phyloP scores from a whole-genome alignment of 176 grass and related monocot species.

The Zoysia japonica region DNA sequence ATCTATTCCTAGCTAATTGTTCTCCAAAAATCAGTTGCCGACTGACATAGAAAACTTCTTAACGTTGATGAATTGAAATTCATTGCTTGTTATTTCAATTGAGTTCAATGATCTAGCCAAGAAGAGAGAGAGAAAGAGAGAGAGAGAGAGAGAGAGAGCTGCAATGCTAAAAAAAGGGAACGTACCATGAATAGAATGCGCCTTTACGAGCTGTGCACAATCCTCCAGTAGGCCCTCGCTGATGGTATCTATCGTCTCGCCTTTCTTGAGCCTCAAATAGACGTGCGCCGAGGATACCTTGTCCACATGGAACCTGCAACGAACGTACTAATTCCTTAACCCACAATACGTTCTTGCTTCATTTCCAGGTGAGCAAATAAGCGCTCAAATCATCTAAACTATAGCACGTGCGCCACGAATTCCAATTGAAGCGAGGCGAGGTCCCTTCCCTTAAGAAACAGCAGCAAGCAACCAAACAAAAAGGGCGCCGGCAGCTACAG shows the following conservation, averaged over 20 bases:
- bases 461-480: neutral
- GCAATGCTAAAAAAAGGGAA: neutral
- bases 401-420: neutral
- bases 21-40: neutral
- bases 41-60: neutral
- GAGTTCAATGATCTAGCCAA: neutral
- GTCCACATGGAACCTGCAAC: slow-evolving; percentile 91
- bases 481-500: neutral
- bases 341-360: neutral
- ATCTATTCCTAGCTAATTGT: neutral
- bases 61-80: neutral
- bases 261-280: slow-evolving; percentile 89
- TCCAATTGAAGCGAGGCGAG: neutral
- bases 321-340: neutral
- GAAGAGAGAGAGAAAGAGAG: neutral
- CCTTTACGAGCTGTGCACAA: slow-evolving; percentile 91
- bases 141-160: neutral
- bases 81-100: neutral
- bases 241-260: slow-evolving; percentile 77
- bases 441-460: neutral
- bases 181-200: slow-evolving; percentile 92
- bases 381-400: neutral
- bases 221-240: slow-evolving; percentile 81
- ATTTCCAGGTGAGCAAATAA: neutral
- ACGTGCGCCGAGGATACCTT: slow-evolving; percentile 98